Base-by-base conservation (phyloP, 2,329 filamentous ascomycete genomes). In the Apiospora marii region DNA sequence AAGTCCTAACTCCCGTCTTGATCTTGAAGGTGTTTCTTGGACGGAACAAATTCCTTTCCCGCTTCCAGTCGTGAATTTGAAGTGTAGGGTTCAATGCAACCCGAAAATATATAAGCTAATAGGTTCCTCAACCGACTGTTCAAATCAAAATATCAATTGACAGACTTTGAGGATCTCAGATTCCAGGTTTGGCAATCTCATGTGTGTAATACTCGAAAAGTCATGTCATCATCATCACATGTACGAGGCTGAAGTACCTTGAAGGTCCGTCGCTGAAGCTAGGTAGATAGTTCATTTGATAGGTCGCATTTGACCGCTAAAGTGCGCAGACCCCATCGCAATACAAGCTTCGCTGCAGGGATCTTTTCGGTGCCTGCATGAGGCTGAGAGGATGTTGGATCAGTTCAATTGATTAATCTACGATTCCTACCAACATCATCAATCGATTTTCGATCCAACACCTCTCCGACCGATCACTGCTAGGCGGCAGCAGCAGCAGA, bases 201-300 rank as follows among this genome's bases (percentile, higher is more conserved):
- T 48, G 19, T 78, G 76, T n/a, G 61, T 41, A 67, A 64, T 27
- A 46, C 30, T 51, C 27, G 71, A 72, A 74, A 73, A 67, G 71
- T 74, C 67, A 74, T 72, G 71, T 74, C 77, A 79, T 79, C 75
- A 75, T 75, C 75, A 75, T 75, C 69, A 69, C 71, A 76, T 78
- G 71, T 76, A 72, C 72, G 72, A 76, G 74, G 75, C 76, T 77
- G 73, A 71, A 16, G 58, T 64, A 41, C 30, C 30, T 37, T 5
- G 30, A 14, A 48, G 24, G 41, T 49, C 12, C 30, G 41, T 46
- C 12, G 16, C 19, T 30, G 51, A n/a, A 61, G 19, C 53, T 37
- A 22, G 5, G 16, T 48, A 48, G 14, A 22, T 44, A 48, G 44
- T 27, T 16, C 3, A 19, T 22, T 4, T 64, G 58, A 64, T 64